Percentiles rank a stretch among this genome's conserved stretches.
Evolutionary conservation across 2,329 filamentous ascomycete genomes (phyloP).

Genomic region (Penicillium polonicum): DNA sequence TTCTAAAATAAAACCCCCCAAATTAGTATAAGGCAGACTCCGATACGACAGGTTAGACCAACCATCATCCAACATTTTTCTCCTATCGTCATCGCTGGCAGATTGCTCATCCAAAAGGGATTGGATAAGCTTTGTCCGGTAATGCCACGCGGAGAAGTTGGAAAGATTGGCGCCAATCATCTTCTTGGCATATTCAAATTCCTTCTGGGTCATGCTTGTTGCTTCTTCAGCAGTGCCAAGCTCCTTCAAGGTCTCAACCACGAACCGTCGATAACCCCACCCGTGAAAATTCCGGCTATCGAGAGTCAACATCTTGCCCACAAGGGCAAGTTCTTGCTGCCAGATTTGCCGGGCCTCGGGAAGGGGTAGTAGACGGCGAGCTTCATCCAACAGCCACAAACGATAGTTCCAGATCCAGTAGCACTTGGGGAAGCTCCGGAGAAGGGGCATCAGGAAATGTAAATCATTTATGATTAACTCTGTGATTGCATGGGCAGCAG

Average conservation of each 20-base stretch:
- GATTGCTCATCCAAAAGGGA: constrained; percentile 69
- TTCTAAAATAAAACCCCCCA: constrained; percentile 51
- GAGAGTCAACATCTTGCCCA: constrained; percentile 80
- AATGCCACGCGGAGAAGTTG: constrained; percentile 98
- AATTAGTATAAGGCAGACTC: constrained; percentile 2
- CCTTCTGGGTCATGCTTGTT: constrained; percentile 68
- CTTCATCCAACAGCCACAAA: constrained; percentile 75
- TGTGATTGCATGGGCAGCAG: constrained; percentile 46
- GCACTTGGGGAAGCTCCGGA: constrained; percentile 88
- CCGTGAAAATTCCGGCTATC: constrained; percentile 95
- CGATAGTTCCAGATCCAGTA: constrained; percentile 99
- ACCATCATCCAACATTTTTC: constrained; percentile 70
- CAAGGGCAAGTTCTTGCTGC: constrained; percentile 78
- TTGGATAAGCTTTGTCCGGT: constrained; percentile 78
- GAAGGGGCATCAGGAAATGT: constrained; percentile 75
- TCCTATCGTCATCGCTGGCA: constrained; percentile 62
- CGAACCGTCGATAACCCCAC: constrained; percentile 83
- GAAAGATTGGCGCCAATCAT: constrained; percentile 85
- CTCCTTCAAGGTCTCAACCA: constrained; percentile 74
- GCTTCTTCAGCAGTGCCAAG: constrained; percentile 35
- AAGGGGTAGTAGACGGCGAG: constrained; percentile 61
- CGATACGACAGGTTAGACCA: constrained; percentile 6
- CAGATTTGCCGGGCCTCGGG: constrained; percentile 65
- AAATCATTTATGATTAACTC: constrained; percentile 69
- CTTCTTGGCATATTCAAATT: constrained; percentile 85